phyloP scores from a whole-genome alignment of 2,329 filamentous ascomycete genomes.

The Fusarium veterinarium region DNA sequence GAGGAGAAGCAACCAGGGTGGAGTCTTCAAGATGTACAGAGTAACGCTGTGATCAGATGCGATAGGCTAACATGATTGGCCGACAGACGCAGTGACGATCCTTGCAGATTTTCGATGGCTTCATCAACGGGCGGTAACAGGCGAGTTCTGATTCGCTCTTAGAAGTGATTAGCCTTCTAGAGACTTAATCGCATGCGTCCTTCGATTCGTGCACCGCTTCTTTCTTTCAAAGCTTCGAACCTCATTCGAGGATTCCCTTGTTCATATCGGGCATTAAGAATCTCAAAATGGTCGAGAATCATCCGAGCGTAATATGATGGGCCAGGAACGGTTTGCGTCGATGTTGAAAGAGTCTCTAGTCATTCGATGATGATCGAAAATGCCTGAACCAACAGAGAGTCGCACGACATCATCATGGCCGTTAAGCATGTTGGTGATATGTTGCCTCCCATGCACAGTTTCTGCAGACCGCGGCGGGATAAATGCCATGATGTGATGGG shows the following conservation, averaged over 20 bases:
- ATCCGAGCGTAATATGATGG: conserved; percentile 12
- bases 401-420: conserved; percentile 17
- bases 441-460: conserved; percentile 17
- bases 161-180: conserved; percentile 2
- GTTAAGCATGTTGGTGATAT: conserved; percentile 33
- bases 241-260: conserved; percentile 24
- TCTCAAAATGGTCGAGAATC: conserved; percentile 20
- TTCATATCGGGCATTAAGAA: conserved; percentile 18
- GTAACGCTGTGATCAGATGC: conserved; percentile 33
- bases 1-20: conserved; percentile 24
- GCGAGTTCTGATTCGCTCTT: conserved; percentile 34
- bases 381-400: conserved; percentile 3
- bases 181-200: conserved; percentile 27
- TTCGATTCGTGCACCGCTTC: conserved; percentile 30
- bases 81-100: conserved; percentile 31
- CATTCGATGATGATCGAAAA: conserved; percentile 18
- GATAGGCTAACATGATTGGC: conserved; percentile 37
- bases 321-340: conserved; percentile 6
- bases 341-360: background rate
- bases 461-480: conserved; percentile 30
- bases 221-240: conserved; percentile 2
- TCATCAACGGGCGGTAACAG: conserved; percentile 42
- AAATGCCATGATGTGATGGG: background rate
- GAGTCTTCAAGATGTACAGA: conserved; percentile 34
- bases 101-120: conserved; percentile 23